Conservation (phyloP, 306 rosid genomes). For the Ziziphus jujuba region DNA sequence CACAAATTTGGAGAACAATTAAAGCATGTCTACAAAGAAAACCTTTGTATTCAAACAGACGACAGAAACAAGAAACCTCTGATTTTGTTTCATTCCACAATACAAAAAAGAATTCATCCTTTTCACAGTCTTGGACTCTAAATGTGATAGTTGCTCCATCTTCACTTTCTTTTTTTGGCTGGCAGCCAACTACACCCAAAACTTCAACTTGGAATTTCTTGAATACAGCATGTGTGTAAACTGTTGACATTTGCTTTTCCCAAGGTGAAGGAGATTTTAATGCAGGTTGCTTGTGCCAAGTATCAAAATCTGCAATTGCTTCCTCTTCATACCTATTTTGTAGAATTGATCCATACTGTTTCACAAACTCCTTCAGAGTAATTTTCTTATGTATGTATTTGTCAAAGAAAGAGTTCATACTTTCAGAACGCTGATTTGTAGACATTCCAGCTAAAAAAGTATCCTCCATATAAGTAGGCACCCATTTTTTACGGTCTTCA, state of each 20-base stretch:
- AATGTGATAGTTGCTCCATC: conserved; percentile 59
- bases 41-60: conserved; percentile 83
- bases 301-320: conserved; percentile 88
- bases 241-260: conserved; percentile 91
- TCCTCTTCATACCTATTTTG: conserved; percentile 89
- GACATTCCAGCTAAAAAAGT: conserved; percentile 84
- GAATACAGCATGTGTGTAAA: conserved; percentile 85
- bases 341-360: conserved; percentile 76
- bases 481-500: conserved; percentile 86
- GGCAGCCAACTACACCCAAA: conserved; percentile 91
- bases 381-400: conserved; percentile 85
- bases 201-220: conserved; percentile 90
- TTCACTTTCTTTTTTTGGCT: conserved; percentile 64
- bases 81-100: conserved; percentile 65
- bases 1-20: conserved; percentile 81
- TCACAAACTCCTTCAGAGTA: conserved; percentile 79
- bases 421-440: conserved; percentile 74
- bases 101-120: conserved; percentile 63
- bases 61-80: conserved; percentile 85
- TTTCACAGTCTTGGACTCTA: conserved; percentile 84
- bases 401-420: conserved; percentile 87
- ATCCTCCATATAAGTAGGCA: conserved; percentile 71
- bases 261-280: conserved; percentile 94
- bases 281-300: conserved; percentile 92
- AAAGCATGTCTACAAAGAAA: conserved; percentile 88